Evolutionary conservation across 768 basidiomycete species (phyloP), one percentile per base, ranked within the genome.

Genomic region (Kwoniella sp.): DNA sequence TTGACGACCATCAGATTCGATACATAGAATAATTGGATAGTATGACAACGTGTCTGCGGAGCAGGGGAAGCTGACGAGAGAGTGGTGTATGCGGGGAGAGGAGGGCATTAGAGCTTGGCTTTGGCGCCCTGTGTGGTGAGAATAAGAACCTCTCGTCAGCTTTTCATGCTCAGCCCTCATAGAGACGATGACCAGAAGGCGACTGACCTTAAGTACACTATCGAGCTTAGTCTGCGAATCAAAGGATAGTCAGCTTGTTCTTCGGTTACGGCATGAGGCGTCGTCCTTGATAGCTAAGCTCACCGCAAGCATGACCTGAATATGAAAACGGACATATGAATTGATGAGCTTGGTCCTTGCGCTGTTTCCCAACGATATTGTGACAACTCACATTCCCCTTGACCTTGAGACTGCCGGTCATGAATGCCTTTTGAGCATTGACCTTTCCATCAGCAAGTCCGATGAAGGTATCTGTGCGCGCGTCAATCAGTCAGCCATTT

Each of bases 381-480:
- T n/a, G n/a, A n/a, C n/a, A 5, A 69, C 65, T 73, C 57, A 76
- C 75, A 64, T 80, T 80, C 23, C 79, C 79, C 68, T 80, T 80
- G 67, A 80, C 75, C 86, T 94, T 95, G 55, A 96, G 86, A 77
- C 91, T 90, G 29, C 93, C 93, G 7, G 90, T 91, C 90, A 97
- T 92, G 84, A 93, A 96, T 23, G 93, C 93, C 78, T 93, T 93
- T 82, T 96, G 93, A 22, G 91, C 93, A 73, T 90, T 92, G 51
- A 90, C 83, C 89, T 92, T 67, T 29, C 55, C 79, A 47, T 79
- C 79, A 20, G 79, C 73, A 26, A 97, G 84, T 45, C 88, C 85
- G 30, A 83, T 79, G 75, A 93, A 88, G 11, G 87, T 88, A 22
- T 90, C 89, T 75, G 41, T 17, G 17, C 41, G 11, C 41, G 41